These are phyloP conservation scores for Nymphaea thermarum DNA, from an alignment of 164 flowering plant species.

Conservation along the genomic window DNA sequence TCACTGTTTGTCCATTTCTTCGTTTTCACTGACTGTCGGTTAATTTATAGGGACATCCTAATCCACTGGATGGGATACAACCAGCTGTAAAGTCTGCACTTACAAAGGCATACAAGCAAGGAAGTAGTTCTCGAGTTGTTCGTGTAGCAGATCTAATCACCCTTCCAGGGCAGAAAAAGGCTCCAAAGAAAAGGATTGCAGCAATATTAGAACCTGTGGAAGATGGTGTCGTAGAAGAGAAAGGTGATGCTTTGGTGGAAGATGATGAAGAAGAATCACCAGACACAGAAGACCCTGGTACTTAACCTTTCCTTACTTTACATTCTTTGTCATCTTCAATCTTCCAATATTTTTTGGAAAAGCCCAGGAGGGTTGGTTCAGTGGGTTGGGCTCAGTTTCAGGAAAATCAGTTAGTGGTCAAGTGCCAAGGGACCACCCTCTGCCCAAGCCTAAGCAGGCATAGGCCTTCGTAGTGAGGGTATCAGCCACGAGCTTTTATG, in stretches of 20 bases:
- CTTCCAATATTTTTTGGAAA: neutral
- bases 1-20: neutral
- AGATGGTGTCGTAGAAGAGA: constrained; percentile 26
- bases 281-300: constrained; percentile 58
- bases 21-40: neutral
- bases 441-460: too few species aligned
- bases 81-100: constrained; percentile 81
- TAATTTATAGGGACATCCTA: constrained; percentile 46
- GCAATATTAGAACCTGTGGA: constrained; percentile 78
- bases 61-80: constrained; percentile 72
- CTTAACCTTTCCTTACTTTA: neutral
- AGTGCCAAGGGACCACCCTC: too few species aligned
- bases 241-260: constrained; percentile 29
- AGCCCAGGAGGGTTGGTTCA: neutral
- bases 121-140: constrained; percentile 51
- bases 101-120: constrained; percentile 82
- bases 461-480: too few species aligned
- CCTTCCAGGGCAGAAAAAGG: constrained; percentile 83
- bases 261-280: constrained; percentile 63
- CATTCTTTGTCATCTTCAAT: neutral
- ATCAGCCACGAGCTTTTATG: too few species aligned
- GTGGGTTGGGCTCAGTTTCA: too few species aligned
- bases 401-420: too few species aligned
- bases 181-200: constrained; percentile 79
- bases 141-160: constrained; percentile 70